Evolutionary conservation across 2,329 filamentous ascomycete species (phyloP).

Genomic region (Knufia fluminis): DNA sequence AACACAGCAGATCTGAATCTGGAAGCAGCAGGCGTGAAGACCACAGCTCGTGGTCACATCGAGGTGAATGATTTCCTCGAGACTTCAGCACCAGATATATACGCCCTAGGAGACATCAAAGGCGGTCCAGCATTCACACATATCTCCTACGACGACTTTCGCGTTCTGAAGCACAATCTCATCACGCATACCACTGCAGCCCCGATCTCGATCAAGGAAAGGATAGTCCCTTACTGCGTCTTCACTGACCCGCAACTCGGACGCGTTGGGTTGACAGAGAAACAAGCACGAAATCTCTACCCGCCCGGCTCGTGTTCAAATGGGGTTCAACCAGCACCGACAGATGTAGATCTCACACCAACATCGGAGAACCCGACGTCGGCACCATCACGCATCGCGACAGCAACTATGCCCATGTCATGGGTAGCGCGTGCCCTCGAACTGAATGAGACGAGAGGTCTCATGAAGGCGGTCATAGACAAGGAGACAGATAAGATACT

Average conservation of each 20-base stretch:
- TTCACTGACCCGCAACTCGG: slow-evolving; percentile 48
- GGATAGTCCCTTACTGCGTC: slow-evolving; percentile 40
- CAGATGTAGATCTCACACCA: not conserved
- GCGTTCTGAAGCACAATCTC: slow-evolving; percentile 42
- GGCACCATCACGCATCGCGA: slow-evolving; percentile 27
- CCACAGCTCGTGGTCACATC: slow-evolving; percentile 37
- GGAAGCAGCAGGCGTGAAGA: slow-evolving; percentile 32
- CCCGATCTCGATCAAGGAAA: slow-evolving; percentile 26
- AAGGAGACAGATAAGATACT: slow-evolving; percentile 41
- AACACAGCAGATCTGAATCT: slow-evolving; percentile 43
- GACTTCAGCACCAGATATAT: slow-evolving; percentile 37
- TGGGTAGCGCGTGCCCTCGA: slow-evolving; percentile 44
- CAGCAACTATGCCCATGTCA: slow-evolving; percentile 44
- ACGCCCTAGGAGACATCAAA: slow-evolving; percentile 45
- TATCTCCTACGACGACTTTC: slow-evolving; percentile 49
- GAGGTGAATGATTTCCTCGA: slow-evolving; percentile 36
- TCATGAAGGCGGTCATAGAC: slow-evolving; percentile 47
- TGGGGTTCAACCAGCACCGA: too few species aligned
- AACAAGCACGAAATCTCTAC: slow-evolving; percentile 26
- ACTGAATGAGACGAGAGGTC: slow-evolving; percentile 42
- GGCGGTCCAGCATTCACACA: slow-evolving; percentile 48
- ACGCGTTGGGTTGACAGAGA: slow-evolving; percentile 42
- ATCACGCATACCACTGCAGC: slow-evolving; percentile 23
- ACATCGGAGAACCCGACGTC: slow-evolving; percentile 1
- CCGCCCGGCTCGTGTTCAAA: not conserved